Conservation (phyloP, 2,329 filamentous ascomycete genomes). For the Sclerotinia glacialis region DNA sequence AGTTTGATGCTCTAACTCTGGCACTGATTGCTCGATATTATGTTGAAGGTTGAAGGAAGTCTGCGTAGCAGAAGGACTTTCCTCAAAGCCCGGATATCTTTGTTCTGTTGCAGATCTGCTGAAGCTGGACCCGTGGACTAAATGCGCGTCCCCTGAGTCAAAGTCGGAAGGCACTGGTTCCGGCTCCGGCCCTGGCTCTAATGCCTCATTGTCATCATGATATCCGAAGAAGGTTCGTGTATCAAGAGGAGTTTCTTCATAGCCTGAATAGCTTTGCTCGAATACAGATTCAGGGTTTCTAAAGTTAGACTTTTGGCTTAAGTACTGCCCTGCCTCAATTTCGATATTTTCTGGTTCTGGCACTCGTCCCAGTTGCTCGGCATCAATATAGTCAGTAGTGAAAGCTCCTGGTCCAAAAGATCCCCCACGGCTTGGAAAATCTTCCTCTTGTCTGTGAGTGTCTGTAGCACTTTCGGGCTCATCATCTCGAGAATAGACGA, state of each 20-base stretch:
- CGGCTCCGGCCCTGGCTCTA: not conserved
- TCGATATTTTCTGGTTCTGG: not conserved
- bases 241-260: not conserved
- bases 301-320: not conserved
- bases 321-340: too few relatives aligned
- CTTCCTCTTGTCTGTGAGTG: not conserved
- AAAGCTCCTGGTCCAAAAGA: too few relatives aligned
- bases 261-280: not conserved
- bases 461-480: not conserved
- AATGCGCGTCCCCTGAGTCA: not conserved
- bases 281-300: not conserved
- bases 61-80: not conserved
- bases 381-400: not conserved
- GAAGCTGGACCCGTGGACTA: not conserved
- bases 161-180: not conserved
- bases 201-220: not conserved
- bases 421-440: not conserved
- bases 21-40: not conserved
- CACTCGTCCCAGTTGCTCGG: not conserved
- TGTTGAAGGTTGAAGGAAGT: not conserved
- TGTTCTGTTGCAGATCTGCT: not conserved
- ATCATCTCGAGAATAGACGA: not conserved
- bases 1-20: not conserved
- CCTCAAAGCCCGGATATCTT: not conserved
- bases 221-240: not conserved